Percentiles rank a stretch among this genome's conserved stretches.
These are phyloP conservation scores for Yarrowia sp. DNA, from an alignment of 805 yeast genomes.

Conservation along the genomic window DNA sequence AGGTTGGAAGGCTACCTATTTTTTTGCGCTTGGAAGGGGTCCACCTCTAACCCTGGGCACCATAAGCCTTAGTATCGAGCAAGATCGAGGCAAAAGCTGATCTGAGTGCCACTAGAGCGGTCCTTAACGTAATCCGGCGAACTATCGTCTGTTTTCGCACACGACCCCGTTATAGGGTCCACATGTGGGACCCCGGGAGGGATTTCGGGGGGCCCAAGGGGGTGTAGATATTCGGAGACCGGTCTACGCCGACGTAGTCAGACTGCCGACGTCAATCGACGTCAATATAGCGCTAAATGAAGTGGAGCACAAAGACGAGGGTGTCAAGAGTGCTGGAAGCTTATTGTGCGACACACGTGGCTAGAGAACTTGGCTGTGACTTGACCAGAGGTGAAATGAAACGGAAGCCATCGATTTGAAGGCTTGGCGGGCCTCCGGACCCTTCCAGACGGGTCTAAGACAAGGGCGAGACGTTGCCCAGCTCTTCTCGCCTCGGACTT, in stretches of 20 bases:
- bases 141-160: background rate
- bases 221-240: background rate
- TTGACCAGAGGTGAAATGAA: background rate
- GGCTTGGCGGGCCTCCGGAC: constrained; percentile 20
- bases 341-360: constrained; percentile 35
- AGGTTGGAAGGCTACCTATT: background rate
- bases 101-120: constrained; percentile 26
- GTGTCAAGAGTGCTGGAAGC: constrained; percentile 2
- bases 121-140: constrained; percentile 22
- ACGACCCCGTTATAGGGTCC: background rate
- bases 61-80: constrained; percentile 26
- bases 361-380: constrained; percentile 31
- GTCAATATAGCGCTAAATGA: background rate
- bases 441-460: constrained; percentile 9
- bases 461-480: constrained; percentile 31
- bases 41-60: constrained; percentile 13
- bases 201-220: background rate
- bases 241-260: background rate
- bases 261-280: background rate
- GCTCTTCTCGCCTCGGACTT: constrained; percentile 22
- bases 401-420: constrained; percentile 20
- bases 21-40: background rate
- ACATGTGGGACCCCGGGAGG: too few relatives aligned
- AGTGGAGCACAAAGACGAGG: background rate
- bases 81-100: constrained; percentile 14